Evolutionary conservation across 129 eudicot genomes (phyloP).

Genomic region (Rutidosis leptorrhynchoides): DNA sequence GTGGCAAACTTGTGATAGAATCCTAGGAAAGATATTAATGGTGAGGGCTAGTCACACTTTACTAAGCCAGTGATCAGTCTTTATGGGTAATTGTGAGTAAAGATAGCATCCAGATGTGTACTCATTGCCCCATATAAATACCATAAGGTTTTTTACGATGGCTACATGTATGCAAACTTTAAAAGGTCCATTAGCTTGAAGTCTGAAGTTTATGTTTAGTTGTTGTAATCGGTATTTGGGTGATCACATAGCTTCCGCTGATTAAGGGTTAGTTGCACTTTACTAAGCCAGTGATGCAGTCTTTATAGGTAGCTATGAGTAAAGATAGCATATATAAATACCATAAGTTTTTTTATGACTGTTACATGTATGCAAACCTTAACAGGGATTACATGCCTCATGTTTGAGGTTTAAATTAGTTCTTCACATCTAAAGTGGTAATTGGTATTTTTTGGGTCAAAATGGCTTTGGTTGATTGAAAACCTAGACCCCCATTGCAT

Average conservation of each 20-base stretch:
- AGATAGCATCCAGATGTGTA: neutral
- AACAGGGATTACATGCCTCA: neutral
- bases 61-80: constrained; percentile 2
- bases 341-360: neutral
- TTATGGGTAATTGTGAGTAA: neutral
- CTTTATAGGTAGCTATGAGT: neutral
- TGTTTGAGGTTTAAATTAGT: neutral
- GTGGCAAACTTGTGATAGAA: neutral
- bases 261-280: neutral
- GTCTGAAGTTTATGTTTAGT: no score
- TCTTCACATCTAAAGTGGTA: neutral
- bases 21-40: neutral
- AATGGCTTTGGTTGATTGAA: neutral
- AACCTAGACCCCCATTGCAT: neutral
- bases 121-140: neutral
- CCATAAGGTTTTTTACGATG: neutral
- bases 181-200: neutral
- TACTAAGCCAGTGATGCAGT: constrained; percentile 2
- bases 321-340: neutral
- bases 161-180: neutral
- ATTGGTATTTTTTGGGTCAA: neutral
- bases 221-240: no score
- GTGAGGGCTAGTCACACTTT: neutral
- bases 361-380: neutral
- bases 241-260: no score